phyloP scores from a whole-genome alignment of 441 rosid genomes.

The Iberis amara region DNA sequence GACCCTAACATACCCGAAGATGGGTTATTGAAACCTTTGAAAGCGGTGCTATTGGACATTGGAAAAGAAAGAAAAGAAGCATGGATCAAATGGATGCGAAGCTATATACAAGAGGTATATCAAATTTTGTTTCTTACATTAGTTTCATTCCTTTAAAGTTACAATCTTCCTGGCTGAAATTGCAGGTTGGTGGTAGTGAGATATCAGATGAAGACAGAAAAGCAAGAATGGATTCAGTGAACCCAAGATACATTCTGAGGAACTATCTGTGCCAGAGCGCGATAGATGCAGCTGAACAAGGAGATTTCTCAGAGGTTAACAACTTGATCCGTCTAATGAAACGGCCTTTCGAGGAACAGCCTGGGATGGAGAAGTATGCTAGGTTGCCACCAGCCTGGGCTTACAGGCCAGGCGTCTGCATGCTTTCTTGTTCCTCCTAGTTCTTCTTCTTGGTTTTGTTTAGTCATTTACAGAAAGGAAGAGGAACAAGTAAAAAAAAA shows the following conservation, averaged over 20 bases:
- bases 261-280: slow-evolving; percentile 93
- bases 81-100: slow-evolving; percentile 79
- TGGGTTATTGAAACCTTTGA: slow-evolving; percentile 67
- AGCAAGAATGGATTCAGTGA: slow-evolving; percentile 71
- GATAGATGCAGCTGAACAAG: slow-evolving; percentile 80
- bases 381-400: slow-evolving; percentile 99
- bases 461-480: slow-evolving; percentile 21
- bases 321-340: slow-evolving; percentile 74
- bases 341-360: slow-evolving; percentile 80
- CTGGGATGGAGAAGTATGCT: slow-evolving; percentile 91
- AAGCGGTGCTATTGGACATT: slow-evolving; percentile 83
- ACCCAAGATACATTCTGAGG: slow-evolving; percentile 78
- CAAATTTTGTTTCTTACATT: neutral
- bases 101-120: slow-evolving; percentile 85
- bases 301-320: slow-evolving; percentile 74
- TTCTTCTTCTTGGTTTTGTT: slow-evolving; percentile 21
- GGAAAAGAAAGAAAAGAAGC: slow-evolving; percentile 95
- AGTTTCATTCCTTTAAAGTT: neutral
- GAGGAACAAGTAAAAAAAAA: slow-evolving; percentile 5
- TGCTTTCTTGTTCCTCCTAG: slow-evolving; percentile 97
- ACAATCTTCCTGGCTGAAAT: slow-evolving; percentile 14
- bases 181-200: slow-evolving; percentile 62
- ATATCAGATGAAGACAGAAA: slow-evolving; percentile 78
- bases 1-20: slow-evolving; percentile 54
- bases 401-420: slow-evolving; percentile 94